Evolutionary conservation across 2,329 filamentous ascomycete genomes (phyloP), one percentile per base, ranked within the genome.

Genomic region (Talaromyces sp.): DNA sequence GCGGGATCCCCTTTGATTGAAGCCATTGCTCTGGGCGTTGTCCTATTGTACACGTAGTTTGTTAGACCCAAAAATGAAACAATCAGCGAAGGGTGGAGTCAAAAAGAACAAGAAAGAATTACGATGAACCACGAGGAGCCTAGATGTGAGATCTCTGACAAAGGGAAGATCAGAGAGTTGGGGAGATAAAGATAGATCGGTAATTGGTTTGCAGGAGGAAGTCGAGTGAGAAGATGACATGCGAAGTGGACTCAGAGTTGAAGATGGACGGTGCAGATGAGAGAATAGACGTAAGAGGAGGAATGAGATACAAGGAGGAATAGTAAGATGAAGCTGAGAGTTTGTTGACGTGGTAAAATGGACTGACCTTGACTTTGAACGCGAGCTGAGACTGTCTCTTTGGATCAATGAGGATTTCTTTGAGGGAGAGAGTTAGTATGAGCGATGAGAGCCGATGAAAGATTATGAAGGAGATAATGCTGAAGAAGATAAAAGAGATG

Each of bases 1-100:
- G 57, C 57, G 39, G 57, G 57, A 53, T 59, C 57, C 15, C 57
- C 57, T 22, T 31, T 48, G 9, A 11, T 22, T 4, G 45, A 28
- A 19, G 57, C 45, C 57, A 59, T 59, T 40, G 2, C 37, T 10
- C 13, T 9, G 36, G 28, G 13, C 6, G 33, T 53, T 19, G 22
- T 28, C 11, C 36, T 35, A 46, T 22, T 41, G 22, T 45, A n/a
- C 31, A 28, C 9, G 28, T 48, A 19, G 13, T 25, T 48, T 19
- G 45, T 46, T 48, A 56, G 53, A 11, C 10, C 9, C 19, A 5
- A 10, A 33, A 35, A 35, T 10, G 45, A n/a, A 35, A 35, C 25
- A 33, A 48, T 19, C 25, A 19, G 33, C 11, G 11, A 33, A n/a
- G 28, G 5, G n/a, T 17, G 43, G 25, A 48, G 9, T 31, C 9